Evolutionary conservation across 2,329 filamentous ascomycete genomes (phyloP), one percentile per base, ranked within the genome.

Genomic region (Colletotrichum cordylinicola): DNA sequence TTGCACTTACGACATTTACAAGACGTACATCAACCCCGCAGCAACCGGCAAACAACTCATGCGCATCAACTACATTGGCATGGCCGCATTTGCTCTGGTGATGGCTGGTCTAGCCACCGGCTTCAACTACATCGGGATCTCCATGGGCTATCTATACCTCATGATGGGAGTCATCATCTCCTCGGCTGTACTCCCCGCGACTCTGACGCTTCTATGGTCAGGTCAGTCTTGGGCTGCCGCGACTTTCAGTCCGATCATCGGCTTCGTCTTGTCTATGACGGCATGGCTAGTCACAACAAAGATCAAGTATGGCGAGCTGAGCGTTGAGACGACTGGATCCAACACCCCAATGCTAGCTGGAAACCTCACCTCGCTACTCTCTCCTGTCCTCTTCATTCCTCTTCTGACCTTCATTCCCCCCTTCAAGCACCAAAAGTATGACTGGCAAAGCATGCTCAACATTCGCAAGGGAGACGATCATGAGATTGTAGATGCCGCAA

Each of bases 131-230:
- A 90, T 90, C 5, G 91, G 92, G 13, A 93, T 96, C 72, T 92
- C 91, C 8, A 95, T 96, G 93, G 94, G 94, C 15, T 95, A 95
- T 79, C 87, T 96, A 3, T 96, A 96, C 81, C 87, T 96, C 8
- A 90, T 96, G 81, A 96, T 96, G 94, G 95, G 95, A 9, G 93
- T 94, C 69, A 95, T 96, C 79, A 95, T 96, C 80, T 94, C 92
- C 2, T 91, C 93, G 0, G 94, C 94, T 4, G 94, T 96, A 4
- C 88, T 96, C 21, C 95, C 95, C 0, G 93, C 94, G 0, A 92
- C 94, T 0, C 86, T 96, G 76, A 93, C 94, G 0, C 88, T 97
- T 0, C 88, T 94, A 78, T 96, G 94, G 94, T 90, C 90, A 66
- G 90, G 92, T 2, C 94, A 96, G 82, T 78, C 78, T 4, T 78